These are phyloP conservation scores for Aeschynomene evenia DNA, from an alignment of 306 rosid species.

Conservation along the genomic window DNA sequence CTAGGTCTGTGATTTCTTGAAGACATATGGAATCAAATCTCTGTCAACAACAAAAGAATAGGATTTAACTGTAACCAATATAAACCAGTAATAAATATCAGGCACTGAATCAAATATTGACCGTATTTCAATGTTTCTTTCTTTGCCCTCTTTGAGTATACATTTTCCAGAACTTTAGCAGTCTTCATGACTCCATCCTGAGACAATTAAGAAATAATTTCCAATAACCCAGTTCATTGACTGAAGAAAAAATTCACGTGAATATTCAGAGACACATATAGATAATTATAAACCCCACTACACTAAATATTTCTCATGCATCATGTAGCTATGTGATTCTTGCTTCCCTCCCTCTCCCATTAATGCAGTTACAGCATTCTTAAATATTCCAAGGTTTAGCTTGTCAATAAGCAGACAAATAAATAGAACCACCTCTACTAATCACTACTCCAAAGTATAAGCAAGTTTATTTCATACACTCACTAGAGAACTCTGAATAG, in stretches of 20 bases:
- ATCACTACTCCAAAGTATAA: not conserved
- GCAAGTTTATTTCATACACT: not conserved
- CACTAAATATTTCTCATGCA: no score
- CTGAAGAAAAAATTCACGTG: not conserved
- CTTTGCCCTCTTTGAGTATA: slow-evolving; percentile 13
- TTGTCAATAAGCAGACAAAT: not conserved
- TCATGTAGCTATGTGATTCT: no score
- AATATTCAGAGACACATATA: not conserved
- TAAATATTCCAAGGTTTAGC: not conserved
- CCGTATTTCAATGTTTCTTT: slow-evolving; percentile 1
- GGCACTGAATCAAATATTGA: not conserved
- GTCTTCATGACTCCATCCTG: slow-evolving; percentile 26
- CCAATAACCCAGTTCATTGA: slow-evolving; percentile 20
- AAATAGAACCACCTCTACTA: not conserved
- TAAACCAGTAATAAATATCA: not conserved
- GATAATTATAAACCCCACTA: no score
- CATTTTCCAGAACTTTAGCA: slow-evolving; percentile 15
- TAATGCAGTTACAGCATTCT: not conserved
- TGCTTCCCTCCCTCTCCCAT: no score
- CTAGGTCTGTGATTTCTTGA: no score
- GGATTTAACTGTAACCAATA: not conserved
- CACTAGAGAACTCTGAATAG: no score
- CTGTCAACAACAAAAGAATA: not conserved
- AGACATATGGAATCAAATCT: not conserved
- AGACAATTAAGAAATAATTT: slow-evolving; percentile 5